These are phyloP conservation scores for Mucor piriformis DNA, from an alignment of 371 early-diverging fungal genomes.

Conservation along the genomic window DNA sequence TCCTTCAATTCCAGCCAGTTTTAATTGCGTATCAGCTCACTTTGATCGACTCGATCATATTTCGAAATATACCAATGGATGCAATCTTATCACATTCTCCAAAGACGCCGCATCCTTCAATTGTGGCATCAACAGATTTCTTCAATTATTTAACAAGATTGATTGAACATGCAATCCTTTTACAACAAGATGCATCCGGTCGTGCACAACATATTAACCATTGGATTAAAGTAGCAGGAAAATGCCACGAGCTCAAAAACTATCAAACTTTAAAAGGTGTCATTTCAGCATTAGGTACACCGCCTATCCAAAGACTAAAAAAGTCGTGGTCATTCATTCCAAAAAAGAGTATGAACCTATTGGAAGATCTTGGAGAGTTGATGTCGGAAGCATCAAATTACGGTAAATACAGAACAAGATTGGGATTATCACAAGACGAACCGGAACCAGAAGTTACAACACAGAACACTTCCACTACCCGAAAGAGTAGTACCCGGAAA, in stretches of 20 bases:
- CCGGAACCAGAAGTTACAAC: neutral
- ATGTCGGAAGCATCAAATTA: slow-evolving; percentile 77
- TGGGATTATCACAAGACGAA: slow-evolving; percentile 21
- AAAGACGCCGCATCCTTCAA: slow-evolving; percentile 63
- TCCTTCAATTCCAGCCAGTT: slow-evolving; percentile 68
- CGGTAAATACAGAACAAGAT: slow-evolving; percentile 63
- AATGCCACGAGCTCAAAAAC: slow-evolving; percentile 66
- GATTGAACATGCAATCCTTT: slow-evolving; percentile 73
- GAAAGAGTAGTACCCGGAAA: slow-evolving; percentile 3
- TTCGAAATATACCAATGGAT: slow-evolving; percentile 62
- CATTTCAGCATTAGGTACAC: slow-evolving; percentile 70
- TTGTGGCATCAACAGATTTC: slow-evolving; percentile 76
- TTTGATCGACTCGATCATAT: slow-evolving; percentile 72
- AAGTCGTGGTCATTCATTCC: slow-evolving; percentile 76
- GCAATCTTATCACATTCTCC: slow-evolving; percentile 71
- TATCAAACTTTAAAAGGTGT: slow-evolving; percentile 79
- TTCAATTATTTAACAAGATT: slow-evolving; percentile 82
- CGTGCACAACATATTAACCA: slow-evolving; percentile 66
- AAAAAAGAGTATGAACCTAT: slow-evolving; percentile 58
- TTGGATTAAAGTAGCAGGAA: slow-evolving; percentile 76
- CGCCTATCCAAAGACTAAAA: slow-evolving; percentile 75
- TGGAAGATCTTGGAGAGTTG: slow-evolving; percentile 58
- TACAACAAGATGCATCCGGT: slow-evolving; percentile 60
- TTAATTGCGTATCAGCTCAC: slow-evolving; percentile 76
- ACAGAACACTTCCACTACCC: neutral